Percentiles rank a stretch among this genome's conserved stretches.
Conservation (phyloP, 31 red algal genomes). For the Bonnemaisonia californica region DNA sequence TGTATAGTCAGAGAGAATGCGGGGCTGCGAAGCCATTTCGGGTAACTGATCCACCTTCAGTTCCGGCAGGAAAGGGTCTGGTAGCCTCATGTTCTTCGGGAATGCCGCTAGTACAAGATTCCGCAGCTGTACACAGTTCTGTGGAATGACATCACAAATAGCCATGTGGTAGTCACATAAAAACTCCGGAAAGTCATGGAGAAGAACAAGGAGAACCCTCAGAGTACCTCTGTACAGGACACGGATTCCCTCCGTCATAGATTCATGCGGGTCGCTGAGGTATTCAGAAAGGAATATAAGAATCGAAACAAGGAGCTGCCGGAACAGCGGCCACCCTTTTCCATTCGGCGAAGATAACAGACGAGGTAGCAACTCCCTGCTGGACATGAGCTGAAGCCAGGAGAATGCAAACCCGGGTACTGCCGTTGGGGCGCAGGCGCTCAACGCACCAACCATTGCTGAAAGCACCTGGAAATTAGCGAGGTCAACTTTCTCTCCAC, state of each 20-base stretch:
- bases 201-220: conserved; percentile 77
- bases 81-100: conserved; percentile 85
- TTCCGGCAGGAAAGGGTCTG: conserved; percentile 86
- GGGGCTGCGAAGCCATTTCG: conserved; percentile 69
- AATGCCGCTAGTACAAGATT: conserved; percentile 91
- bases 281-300: conserved; percentile 79
- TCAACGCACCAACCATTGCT: conserved; percentile 60
- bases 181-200: conserved; percentile 99
- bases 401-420: conserved; percentile 84
- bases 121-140: conserved; percentile 85
- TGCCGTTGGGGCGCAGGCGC: conserved; percentile 53
- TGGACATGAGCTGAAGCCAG: conserved; percentile 87
- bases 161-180: conserved; percentile 85
- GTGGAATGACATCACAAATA: conserved; percentile 83
- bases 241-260: conserved; percentile 61
- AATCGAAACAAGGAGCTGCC: conserved; percentile 68
- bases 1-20: conserved; percentile 68
- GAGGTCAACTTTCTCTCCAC: conserved; percentile 21
- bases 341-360: conserved; percentile 46
- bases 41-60: conserved; percentile 83
- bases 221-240: conserved; percentile 80
- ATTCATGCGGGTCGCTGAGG: conserved; percentile 46
- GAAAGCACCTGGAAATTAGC: conserved; percentile 58
- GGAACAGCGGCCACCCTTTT: conserved; percentile 76
- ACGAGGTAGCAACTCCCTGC: conserved; percentile 69